These are phyloP conservation scores for Emmonsiellopsis sp. DNA, from an alignment of 2,329 filamentous ascomycete genomes.

Conservation along the genomic window DNA sequence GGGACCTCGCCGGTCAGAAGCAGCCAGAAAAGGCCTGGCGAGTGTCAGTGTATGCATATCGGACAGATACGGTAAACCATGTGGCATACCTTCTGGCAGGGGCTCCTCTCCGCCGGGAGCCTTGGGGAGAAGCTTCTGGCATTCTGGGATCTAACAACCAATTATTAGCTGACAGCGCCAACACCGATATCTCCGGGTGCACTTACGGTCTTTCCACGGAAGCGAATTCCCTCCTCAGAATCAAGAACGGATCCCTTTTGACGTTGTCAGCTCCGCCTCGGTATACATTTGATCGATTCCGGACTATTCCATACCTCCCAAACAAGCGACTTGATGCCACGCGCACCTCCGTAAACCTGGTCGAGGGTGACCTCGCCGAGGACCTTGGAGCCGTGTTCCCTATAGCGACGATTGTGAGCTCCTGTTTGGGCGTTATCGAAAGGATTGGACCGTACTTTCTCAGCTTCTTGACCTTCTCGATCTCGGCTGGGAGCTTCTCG, in stretches of 20 bases:
- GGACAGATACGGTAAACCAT: not conserved
- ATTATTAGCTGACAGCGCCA: constrained; percentile 12
- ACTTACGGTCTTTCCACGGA: constrained; percentile 84
- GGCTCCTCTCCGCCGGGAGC: constrained; percentile 94
- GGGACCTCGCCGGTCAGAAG: constrained; percentile 97
- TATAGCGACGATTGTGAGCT: constrained; percentile 31
- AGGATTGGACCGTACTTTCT: constrained; percentile 60
- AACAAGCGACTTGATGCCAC: constrained; percentile 96
- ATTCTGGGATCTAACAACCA: constrained; percentile 69
- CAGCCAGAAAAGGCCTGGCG: constrained; percentile 91
- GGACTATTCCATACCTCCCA: constrained; percentile 62
- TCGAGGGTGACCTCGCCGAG: constrained; percentile 96
- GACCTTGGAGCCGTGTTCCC: constrained; percentile 91
- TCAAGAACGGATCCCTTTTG: constrained; percentile 79
- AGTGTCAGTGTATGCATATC: constrained; percentile 7
- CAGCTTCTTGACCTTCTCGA: constrained; percentile 98
- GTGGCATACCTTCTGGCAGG: constrained; percentile 69
- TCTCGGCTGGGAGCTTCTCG: constrained; percentile 87
- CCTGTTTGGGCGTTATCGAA: not conserved
- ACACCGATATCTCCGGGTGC: not conserved
- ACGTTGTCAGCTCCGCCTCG: constrained; percentile 5
- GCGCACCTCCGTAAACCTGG: constrained; percentile 98
- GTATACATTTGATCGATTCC: not conserved
- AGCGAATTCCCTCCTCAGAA: constrained; percentile 97
- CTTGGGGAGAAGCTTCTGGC: constrained; percentile 94